These are phyloP conservation scores for Aspergillus transmontanensis DNA, from an alignment of 2,329 filamentous ascomycete genomes.

Conservation along the genomic window DNA sequence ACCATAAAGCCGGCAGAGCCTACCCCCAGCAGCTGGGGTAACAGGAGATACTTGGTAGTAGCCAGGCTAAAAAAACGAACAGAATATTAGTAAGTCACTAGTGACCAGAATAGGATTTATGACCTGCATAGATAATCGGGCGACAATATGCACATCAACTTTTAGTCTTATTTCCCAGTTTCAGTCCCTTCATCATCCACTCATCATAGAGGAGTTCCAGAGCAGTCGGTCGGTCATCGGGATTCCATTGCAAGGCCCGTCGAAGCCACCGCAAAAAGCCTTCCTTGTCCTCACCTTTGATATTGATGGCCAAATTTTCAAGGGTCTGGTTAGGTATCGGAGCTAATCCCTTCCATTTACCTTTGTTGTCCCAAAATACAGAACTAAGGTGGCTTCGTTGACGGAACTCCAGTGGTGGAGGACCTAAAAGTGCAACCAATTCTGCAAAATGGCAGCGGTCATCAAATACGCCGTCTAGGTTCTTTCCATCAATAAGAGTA, in stretches of 20 bases:
- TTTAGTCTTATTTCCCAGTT: neutral
- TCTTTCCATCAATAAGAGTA: constrained; percentile 19
- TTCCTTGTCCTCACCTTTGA: constrained; percentile 27
- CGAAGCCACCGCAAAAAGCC: constrained; percentile 30
- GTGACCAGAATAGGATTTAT: no score
- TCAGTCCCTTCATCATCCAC: constrained; percentile 35
- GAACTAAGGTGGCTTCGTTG: constrained; percentile 20
- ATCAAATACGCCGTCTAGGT: constrained; percentile 28
- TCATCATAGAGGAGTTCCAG: constrained; percentile 40
- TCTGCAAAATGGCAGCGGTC: constrained; percentile 29
- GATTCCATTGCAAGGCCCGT: constrained; percentile 33
- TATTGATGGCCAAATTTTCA: constrained; percentile 18
- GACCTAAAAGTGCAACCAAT: constrained; percentile 25
- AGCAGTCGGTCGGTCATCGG: constrained; percentile 30
- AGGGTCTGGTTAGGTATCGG: constrained; percentile 20
- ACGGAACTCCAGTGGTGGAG: constrained; percentile 20
- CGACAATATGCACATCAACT: no score
- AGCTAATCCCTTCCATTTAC: constrained; percentile 21
- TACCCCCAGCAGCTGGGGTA: no score
- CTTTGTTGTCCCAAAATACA: constrained; percentile 25
- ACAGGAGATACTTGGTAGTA: no score
- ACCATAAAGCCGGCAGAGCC: no score
- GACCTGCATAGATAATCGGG: no score
- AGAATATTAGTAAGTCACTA: no score
- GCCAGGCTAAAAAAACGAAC: no score